Evolutionary conservation across 176 grass and related monocot genomes (phyloP).

Genomic region (Puya raimondii): DNA sequence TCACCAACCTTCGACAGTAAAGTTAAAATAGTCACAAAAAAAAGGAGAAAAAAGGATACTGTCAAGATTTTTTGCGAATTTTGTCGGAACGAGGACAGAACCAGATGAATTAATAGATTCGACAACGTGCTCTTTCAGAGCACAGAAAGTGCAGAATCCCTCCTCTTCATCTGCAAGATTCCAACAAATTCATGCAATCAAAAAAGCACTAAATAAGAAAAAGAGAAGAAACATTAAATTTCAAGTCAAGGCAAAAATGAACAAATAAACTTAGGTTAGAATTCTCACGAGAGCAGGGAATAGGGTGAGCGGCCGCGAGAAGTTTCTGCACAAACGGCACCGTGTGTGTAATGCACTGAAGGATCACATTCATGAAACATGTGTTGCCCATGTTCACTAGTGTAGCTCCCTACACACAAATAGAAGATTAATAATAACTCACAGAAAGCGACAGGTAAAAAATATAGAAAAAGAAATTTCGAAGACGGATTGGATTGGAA

Average conservation of each 20-base stretch:
- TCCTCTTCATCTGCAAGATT: conserved; percentile 40
- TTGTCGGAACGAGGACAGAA: conserved; percentile 40
- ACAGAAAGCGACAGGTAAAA: background rate
- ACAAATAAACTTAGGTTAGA: background rate
- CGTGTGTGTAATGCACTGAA: conserved; percentile 93
- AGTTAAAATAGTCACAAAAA: too few relatives aligned
- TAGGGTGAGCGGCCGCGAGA: conserved; percentile 34
- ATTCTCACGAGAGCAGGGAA: conserved; percentile 48
- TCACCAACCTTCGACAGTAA: too few relatives aligned
- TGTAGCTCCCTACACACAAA: conserved; percentile 52
- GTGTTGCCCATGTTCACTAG: conserved; percentile 91
- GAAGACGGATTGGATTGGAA: background rate
- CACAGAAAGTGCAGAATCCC: conserved; percentile 77
- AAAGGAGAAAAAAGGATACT: conserved; percentile 68
- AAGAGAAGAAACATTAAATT: background rate
- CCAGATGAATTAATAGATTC: conserved; percentile 45
- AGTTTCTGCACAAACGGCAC: conserved; percentile 63
- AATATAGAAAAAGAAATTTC: background rate
- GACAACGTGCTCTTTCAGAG: conserved; percentile 56
- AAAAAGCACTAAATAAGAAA: background rate
- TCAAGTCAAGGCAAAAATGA: background rate
- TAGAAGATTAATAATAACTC: background rate
- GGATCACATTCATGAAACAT: conserved; percentile 72
- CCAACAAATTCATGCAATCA: conserved; percentile 3
- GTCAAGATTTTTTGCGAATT: conserved; percentile 66